phyloP scores from a whole-genome alignment of 176 grass and related monocot species.

The Oryza rufipogon region DNA sequence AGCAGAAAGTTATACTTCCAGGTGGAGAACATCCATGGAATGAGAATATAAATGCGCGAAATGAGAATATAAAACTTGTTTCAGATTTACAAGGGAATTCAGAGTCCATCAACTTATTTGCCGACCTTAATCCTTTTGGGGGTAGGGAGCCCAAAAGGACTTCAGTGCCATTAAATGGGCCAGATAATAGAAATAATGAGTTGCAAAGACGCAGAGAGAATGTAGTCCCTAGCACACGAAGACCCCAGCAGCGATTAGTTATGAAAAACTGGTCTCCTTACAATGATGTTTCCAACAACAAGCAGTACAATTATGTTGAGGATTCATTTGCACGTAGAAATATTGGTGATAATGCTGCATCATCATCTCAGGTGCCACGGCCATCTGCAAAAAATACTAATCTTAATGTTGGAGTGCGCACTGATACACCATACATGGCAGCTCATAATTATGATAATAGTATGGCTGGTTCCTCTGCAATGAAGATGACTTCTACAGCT shows the following conservation, averaged over 20 bases:
- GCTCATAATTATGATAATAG: constrained; percentile 59
- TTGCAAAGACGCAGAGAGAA: constrained; percentile 83
- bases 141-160: constrained; percentile 46
- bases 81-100: constrained; percentile 53
- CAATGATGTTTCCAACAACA: constrained; percentile 93
- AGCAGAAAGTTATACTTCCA: constrained; percentile 55
- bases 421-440: constrained; percentile 46
- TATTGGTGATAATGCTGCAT: constrained; percentile 60
- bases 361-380: constrained; percentile 68
- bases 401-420: constrained; percentile 59
- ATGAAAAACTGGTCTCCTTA: constrained; percentile 97
- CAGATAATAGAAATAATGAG: constrained; percentile 65
- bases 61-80: constrained; percentile 50
- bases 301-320: constrained; percentile 72
- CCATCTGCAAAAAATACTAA: constrained; percentile 58
- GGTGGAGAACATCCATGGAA: constrained; percentile 39
- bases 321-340: constrained; percentile 63
- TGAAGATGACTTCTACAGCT: constrained; percentile 45
- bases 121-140: constrained; percentile 89
- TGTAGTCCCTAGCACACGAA: constrained; percentile 60
- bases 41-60: constrained; percentile 48
- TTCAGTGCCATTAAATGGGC: constrained; percentile 53
- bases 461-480: constrained; percentile 52
- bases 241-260: constrained; percentile 79
- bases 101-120: constrained; percentile 80